Evolutionary conservation across 306 rosid species (phyloP), one percentile per base, ranked within the genome.

Genomic region (Casuarina cunninghamiana): DNA sequence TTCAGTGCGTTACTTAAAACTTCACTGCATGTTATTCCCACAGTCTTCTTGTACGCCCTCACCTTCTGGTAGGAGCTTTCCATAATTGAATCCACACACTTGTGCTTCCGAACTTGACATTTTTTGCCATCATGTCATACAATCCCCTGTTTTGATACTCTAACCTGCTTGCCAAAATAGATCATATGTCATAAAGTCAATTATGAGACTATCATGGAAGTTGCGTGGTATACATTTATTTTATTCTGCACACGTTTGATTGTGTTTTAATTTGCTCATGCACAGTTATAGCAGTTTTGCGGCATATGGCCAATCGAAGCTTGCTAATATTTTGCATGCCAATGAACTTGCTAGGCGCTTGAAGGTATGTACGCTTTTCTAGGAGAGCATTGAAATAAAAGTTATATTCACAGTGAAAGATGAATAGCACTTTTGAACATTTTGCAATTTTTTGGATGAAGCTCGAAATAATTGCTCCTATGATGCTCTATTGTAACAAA

Each of bases 231-330:
- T 65, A 54, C 43, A 48, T 66, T 74, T 26, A 26, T 26, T 26
- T 26, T 73, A 21, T n/a, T 21, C 19, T 49, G 26, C 68, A 50
- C n/a, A 74, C 9, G 37, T 42, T 57, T 66, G 41, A 69, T 17
- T 69, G 43, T 19, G 44, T 49, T 7, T 58, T 66, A 73, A n/a
- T 57, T 45, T 74, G 43, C 54, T 71, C 17, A 49, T 62, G 58
- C 79, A 78, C 88, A 94, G 98, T 82, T 94, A 91, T 86, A 82
- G 15, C 71, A 87, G 84, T 49, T 78, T 85, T 75, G 55, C 75
- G 44, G 99, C 99, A 57, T 95, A 95, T 77, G 98, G 98, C 79
- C 98, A 93, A 62, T 91, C 99, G 60, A 95, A 95, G 90, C 91
- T 95, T 71, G 93, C 97, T 54, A 95, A 95, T 76, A 63, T 93